phyloP scores from a whole-genome alignment of 2,329 filamentous ascomycete species.

The Penicillium sp. region DNA sequence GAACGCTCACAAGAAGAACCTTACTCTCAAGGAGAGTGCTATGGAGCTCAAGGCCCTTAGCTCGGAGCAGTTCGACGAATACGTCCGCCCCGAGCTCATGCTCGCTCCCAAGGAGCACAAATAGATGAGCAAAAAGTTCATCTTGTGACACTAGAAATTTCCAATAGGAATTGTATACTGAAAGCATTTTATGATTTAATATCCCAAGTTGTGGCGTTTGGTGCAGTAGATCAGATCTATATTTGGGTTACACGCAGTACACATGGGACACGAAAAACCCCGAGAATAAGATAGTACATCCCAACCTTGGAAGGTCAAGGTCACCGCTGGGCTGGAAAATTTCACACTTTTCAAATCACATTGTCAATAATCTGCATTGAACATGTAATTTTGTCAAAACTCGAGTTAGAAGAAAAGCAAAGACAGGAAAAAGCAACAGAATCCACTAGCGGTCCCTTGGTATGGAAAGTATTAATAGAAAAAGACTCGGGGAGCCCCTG shows the following conservation, averaged over 20 bases:
- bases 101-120: constrained; percentile 75
- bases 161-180: constrained; percentile 25
- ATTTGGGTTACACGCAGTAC: too few species aligned
- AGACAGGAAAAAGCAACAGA: background rate
- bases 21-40: constrained; percentile 90
- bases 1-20: constrained; percentile 98
- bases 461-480: constrained; percentile 20
- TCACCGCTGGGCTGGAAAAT: too few species aligned
- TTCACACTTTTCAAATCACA: too few species aligned
- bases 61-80: constrained; percentile 83
- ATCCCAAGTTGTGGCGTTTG: background rate
- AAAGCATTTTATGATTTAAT: constrained; percentile 15
- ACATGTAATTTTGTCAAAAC: too few species aligned
- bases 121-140: constrained; percentile 33
- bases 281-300: too few species aligned
- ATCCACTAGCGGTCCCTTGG: constrained; percentile 4
- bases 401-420: too few species aligned
- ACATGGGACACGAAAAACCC: too few species aligned
- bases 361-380: too few species aligned
- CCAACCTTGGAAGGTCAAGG: too few species aligned
- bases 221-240: background rate
- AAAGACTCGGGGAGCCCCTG: constrained; percentile 4
- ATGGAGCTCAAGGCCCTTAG: constrained; percentile 90
- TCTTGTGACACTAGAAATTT: constrained; percentile 22
- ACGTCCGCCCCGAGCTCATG: constrained; percentile 95